phyloP scores from a whole-genome alignment of 2,329 filamentous ascomycete genomes.

The Penicillium capsulatum region DNA sequence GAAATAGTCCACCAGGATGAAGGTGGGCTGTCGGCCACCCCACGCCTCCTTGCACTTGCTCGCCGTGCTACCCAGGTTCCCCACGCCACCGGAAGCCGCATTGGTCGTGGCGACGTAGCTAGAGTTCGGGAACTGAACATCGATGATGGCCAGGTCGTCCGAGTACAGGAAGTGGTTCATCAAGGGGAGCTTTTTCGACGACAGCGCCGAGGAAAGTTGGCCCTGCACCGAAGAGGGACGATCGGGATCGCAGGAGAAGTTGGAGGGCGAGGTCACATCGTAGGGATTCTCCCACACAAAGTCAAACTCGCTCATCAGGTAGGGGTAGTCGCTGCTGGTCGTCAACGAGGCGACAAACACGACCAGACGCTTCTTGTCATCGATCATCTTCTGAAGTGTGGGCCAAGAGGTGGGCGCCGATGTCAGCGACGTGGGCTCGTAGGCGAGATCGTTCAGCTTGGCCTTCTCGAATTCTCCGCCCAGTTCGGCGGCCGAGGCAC shows the following conservation, averaged over 20 bases:
- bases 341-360: conserved; percentile 60
- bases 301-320: conserved; percentile 43
- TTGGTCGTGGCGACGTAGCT: conserved; percentile 62
- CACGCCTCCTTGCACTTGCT: conserved; percentile 53
- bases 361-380: conserved; percentile 60
- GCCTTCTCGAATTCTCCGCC: conserved; percentile 53
- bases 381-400: conserved; percentile 66
- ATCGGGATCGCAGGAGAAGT: conserved; percentile 69
- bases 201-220: conserved; percentile 48
- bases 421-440: conserved; percentile 48
- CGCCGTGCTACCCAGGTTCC: conserved; percentile 50
- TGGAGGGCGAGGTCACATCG: conserved; percentile 57
- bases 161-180: conserved; percentile 78
- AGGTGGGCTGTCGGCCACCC: conserved; percentile 61
- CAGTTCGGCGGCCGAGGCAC: conserved; percentile 53
- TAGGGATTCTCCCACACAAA: conserved; percentile 68
- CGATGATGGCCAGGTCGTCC: conserved; percentile 41
- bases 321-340: conserved; percentile 35
- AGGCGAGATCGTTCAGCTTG: conserved; percentile 60
- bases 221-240: conserved; percentile 56
- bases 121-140: conserved; percentile 60
- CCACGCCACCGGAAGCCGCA: conserved; percentile 53
- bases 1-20: conserved; percentile 76
- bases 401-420: conserved; percentile 57
- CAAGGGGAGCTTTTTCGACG: conserved; percentile 61